phyloP scores from a whole-genome alignment of 257 asterid genomes.

The Nyctanthes arbortristis region DNA sequence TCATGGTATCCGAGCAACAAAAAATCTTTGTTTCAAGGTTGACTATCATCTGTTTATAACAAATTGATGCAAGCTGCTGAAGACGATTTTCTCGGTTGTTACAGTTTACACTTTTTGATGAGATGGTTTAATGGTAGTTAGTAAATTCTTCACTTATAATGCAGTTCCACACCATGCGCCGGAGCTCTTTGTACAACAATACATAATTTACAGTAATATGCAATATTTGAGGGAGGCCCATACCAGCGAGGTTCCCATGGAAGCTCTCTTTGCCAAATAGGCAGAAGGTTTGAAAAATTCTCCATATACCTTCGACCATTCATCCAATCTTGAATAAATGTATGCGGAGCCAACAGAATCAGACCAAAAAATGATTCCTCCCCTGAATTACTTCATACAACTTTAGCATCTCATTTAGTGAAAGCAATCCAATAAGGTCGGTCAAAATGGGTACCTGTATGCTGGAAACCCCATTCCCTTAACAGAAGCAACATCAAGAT shows the following conservation, averaged over 20 bases:
- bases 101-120: too few relatives aligned
- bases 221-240: too few relatives aligned
- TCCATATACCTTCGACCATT: slow-evolving; percentile 42
- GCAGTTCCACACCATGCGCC: too few relatives aligned
- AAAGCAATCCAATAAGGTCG: background rate
- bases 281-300: slow-evolving; percentile 36
- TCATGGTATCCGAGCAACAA: too few relatives aligned
- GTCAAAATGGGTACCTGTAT: slow-evolving; percentile 32
- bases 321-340: slow-evolving; percentile 38
- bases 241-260: slow-evolving; percentile 25
- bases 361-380: slow-evolving; percentile 51
- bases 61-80: too few relatives aligned
- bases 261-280: slow-evolving; percentile 30
- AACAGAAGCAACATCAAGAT: slow-evolving; percentile 55
- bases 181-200: too few relatives aligned
- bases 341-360: slow-evolving; percentile 35
- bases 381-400: slow-evolving; percentile 30
- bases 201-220: too few relatives aligned
- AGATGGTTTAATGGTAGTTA: too few relatives aligned
- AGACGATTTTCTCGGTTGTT: too few relatives aligned
- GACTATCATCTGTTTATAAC: too few relatives aligned
- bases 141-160: too few relatives aligned
- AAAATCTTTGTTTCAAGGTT: too few relatives aligned
- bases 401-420: slow-evolving; percentile 12
- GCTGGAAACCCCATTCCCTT: slow-evolving; percentile 48